phyloP scores from a whole-genome alignment of 129 eudicot genomes.

The Tanacetum coccineum region DNA sequence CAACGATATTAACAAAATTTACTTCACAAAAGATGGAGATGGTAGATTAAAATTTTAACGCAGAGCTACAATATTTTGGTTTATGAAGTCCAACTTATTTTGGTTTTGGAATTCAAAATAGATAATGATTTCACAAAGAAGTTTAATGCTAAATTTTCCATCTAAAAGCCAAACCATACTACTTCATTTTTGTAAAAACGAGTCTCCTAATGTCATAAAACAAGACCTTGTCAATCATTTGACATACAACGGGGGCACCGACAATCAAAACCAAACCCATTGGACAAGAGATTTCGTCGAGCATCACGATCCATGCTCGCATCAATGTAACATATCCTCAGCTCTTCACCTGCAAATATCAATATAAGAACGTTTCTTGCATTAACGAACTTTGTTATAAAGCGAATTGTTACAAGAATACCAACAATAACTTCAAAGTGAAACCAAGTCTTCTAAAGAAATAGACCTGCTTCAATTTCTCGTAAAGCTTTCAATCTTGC shows the following conservation, averaged over 20 bases:
- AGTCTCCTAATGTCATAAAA: neutral
- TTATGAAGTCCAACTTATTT: neutral
- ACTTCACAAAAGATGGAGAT: neutral
- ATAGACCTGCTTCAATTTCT: conserved; percentile 79
- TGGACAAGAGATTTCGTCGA: conserved; percentile 53
- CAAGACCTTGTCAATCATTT: conserved; percentile 28
- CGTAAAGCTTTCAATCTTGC: conserved; percentile 76
- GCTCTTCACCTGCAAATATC: conserved; percentile 67
- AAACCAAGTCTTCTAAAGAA: conserved; percentile 19
- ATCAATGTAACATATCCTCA: conserved; percentile 90
- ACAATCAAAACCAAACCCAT: conserved; percentile 82
- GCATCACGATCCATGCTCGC: conserved; percentile 88
- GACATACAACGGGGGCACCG: conserved; percentile 67
- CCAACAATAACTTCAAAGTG: neutral
- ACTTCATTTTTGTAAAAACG: too few relatives aligned
- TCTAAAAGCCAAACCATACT: neutral
- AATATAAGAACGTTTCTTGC: conserved; percentile 2
- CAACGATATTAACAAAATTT: neutral
- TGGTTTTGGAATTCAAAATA: neutral
- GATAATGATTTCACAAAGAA: neutral
- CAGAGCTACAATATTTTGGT: neutral
- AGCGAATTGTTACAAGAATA: neutral
- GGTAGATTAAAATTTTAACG: neutral
- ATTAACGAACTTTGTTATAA: too few relatives aligned
- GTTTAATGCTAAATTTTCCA: neutral